These are phyloP conservation scores for Nephelium lappaceum DNA, from an alignment of 345 rosid genomes.

Conservation along the genomic window DNA sequence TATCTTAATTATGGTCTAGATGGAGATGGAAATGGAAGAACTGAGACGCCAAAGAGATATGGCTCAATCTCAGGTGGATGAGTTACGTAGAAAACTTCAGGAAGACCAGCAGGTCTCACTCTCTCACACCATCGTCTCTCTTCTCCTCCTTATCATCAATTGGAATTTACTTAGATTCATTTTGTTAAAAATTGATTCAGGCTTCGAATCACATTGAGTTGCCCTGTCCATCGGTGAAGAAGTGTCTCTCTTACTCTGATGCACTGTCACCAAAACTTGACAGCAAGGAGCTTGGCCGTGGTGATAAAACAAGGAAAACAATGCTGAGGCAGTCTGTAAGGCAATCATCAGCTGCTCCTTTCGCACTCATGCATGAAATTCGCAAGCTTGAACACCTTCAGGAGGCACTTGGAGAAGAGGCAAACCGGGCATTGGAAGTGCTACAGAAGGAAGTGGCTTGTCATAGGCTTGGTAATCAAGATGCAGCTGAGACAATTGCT, in stretches of 20 bases:
- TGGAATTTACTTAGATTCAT: constrained; percentile 11
- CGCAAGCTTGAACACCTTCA: constrained; percentile 99
- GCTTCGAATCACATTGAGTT: constrained; percentile 52
- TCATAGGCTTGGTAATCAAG: constrained; percentile 96
- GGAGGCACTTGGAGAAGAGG: constrained; percentile 97
- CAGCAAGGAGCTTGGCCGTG: constrained; percentile 46
- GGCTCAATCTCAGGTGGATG: constrained; percentile 80
- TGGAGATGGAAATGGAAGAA: constrained; percentile 97
- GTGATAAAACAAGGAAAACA: constrained; percentile 65
- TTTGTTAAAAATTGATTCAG: constrained; percentile 39
- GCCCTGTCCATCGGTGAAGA: constrained; percentile 69
- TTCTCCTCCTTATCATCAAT: neutral
- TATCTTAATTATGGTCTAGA: constrained; percentile 43
- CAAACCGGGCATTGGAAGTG: constrained; percentile 91
- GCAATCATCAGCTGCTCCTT: constrained; percentile 94
- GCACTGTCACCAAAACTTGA: constrained; percentile 57
- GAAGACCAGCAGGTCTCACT: constrained; percentile 55
- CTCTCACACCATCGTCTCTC: constrained; percentile 5
- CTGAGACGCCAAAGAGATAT: constrained; percentile 84
- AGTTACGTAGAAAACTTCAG: constrained; percentile 73
- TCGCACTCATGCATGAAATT: constrained; percentile 95
- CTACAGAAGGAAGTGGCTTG: constrained; percentile 97
- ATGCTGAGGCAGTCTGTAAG: constrained; percentile 82
- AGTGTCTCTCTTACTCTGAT: constrained; percentile 88
- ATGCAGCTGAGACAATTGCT: constrained; percentile 98